A percentile compares a stretch with the other conserved stretches of the same genome.
phyloP scores from a whole-genome alignment of 495 filamentous ascomycete species.

The Xylaria bambusicola region DNA sequence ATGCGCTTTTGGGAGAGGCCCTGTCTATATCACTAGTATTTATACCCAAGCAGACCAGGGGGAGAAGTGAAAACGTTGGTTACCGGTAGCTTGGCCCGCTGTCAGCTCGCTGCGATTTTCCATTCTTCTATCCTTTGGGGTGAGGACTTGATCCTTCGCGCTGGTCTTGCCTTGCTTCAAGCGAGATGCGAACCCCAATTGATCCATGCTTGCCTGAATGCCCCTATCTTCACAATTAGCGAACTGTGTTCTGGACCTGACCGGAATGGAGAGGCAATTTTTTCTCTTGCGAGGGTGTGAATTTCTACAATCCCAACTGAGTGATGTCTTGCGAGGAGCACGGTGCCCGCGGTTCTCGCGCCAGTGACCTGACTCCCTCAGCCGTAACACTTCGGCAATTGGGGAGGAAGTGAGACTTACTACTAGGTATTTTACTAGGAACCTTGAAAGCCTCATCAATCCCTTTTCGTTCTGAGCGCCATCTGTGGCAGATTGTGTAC shows the following conservation, averaged over 20 bases:
- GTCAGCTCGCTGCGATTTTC: not conserved
- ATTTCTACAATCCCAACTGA: not conserved
- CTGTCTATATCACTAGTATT: too few species aligned
- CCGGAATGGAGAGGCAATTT: not conserved
- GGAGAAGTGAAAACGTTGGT: not conserved
- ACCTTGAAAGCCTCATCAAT: too few species aligned
- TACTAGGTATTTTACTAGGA: too few species aligned
- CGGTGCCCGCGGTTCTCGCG: not conserved
- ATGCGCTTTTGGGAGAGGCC: conserved; percentile 1
- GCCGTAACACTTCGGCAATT: not conserved
- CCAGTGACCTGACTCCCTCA: not conserved
- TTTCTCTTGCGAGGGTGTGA: not conserved
- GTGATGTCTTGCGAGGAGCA: not conserved
- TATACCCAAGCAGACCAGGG: not conserved
- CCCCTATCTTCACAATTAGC: not conserved
- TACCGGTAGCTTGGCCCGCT: not conserved
- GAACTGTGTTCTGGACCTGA: conserved; percentile 6
- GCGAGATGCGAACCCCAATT: not conserved
- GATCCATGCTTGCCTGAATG: not conserved
- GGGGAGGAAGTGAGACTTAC: too few species aligned
- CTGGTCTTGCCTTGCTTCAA: not conserved
- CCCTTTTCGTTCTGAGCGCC: too few species aligned
- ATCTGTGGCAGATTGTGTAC: too few species aligned
- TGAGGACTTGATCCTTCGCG: not conserved
- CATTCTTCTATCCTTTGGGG: not conserved